Base-by-base conservation (phyloP, 257 asterid genomes). In the Nyctanthes arbortristis region DNA sequence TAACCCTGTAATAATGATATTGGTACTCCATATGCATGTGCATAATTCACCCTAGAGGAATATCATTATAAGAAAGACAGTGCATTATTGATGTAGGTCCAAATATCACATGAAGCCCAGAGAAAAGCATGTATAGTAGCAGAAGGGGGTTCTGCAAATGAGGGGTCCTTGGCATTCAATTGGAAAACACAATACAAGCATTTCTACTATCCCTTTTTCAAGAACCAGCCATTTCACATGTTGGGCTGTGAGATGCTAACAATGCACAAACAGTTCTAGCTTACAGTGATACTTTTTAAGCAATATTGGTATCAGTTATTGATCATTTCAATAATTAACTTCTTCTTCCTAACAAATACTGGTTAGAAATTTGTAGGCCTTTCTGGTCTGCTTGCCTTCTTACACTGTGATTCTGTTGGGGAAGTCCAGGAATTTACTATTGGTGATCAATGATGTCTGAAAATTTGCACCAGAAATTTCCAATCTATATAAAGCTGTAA, bases 141-240 rank as follows among this genome's bases (percentile, higher is more conserved):
- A 16, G 4, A 16, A 12, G 40, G 6, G 14, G 58, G 14, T 49
- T 52, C 59, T 24, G 59, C 59, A 52, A 43, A 22, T 52, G n/a
- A n/a, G n/a, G n/a, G n/a, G n/a, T n/a, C n/a, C n/a, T n/a, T n/a
- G 59, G 30, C 59, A 52, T 52, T 52, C 5, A 52, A 52, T 52
- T 52, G 30, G 59, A 52, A 52, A 52, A 52, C 22, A 52, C 59
- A 22, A 52, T 30, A 49, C 14, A 3, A 52, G 22, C 59, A 49
- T 47, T 47, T 47, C 58, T n/a, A n/a, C 30, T 11, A 47, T 18
- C 25, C 7, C 3, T 45, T 5, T 39, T 14, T 14, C n/a, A 37
- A 39, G 0, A 20, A 43, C 4, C 4, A 49, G 59, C 5, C 22
- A 30, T 16, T 52, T 30, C 59, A 52, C 59, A 52, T 22, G 59